phyloP scores from a whole-genome alignment of 2,329 filamentous ascomycete genomes.

The Talaromyces verruculosus region DNA sequence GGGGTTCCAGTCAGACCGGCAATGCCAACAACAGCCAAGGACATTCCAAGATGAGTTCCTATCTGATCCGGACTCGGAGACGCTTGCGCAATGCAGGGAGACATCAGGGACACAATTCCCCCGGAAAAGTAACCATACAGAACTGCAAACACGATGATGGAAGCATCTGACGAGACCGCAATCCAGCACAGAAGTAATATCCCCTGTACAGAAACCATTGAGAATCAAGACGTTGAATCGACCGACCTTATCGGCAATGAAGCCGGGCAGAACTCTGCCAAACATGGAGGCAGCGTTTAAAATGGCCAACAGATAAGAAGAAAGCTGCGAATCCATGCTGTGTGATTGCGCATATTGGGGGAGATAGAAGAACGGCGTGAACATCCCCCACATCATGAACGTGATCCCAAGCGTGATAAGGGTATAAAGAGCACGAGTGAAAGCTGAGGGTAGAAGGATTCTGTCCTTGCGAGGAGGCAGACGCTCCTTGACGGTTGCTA shows the following conservation, averaged over 20 bases:
- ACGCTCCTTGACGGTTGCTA: slow-evolving; percentile 43
- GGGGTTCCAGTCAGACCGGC: slow-evolving; percentile 58
- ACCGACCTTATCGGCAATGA: slow-evolving; percentile 45
- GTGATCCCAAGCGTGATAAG: slow-evolving; percentile 26
- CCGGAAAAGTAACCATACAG: slow-evolving; percentile 55
- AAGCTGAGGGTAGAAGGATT: slow-evolving; percentile 26
- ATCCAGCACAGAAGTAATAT: slow-evolving; percentile 49
- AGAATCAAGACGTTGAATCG: slow-evolving; percentile 55
- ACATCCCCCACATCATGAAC: slow-evolving; percentile 32
- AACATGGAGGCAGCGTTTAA: slow-evolving; percentile 37
- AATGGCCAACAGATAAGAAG: slow-evolving; percentile 32
- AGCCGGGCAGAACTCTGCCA: slow-evolving; percentile 37
- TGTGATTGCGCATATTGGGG: slow-evolving; percentile 29
- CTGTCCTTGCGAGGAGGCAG: slow-evolving; percentile 40
- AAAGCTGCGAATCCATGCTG: slow-evolving; percentile 27
- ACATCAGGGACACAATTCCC: slow-evolving; percentile 48
- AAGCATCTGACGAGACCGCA: slow-evolving; percentile 37
- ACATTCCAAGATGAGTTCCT: slow-evolving; percentile 59
- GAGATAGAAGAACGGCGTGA: slow-evolving; percentile 35
- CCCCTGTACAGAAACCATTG: slow-evolving; percentile 36
- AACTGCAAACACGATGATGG: slow-evolving; percentile 42
- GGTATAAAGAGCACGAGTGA: slow-evolving; percentile 27
- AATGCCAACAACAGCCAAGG: slow-evolving; percentile 52
- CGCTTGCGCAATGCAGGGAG: slow-evolving; percentile 40
- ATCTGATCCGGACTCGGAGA: slow-evolving; percentile 51